Percentiles rank a stretch among this genome's conserved stretches.
Conservation (phyloP, 805 yeast species). For the Kluyveromyces nonfermentans region DNA sequence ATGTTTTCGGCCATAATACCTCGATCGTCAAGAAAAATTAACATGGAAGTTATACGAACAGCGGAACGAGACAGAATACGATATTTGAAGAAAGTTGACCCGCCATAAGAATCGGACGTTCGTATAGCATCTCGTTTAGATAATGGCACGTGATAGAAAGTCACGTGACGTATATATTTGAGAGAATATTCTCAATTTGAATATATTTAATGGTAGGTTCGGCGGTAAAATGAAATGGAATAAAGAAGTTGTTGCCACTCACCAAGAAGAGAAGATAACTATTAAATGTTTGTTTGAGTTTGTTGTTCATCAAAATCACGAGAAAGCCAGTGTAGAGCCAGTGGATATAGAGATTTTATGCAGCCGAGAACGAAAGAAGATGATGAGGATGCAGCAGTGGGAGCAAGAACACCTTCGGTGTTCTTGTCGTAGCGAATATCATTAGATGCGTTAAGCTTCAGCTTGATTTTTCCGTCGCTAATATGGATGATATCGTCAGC, state of each 20-base stretch:
- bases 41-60: not conserved
- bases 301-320: conserved; percentile 28
- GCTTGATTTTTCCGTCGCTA: conserved; percentile 49
- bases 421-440: conserved; percentile 28
- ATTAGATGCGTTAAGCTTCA: conserved; percentile 25
- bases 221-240: too few species aligned
- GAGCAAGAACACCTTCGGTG: conserved; percentile 6
- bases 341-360: conserved; percentile 54
- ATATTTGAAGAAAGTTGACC: too few species aligned
- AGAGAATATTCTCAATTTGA: too few species aligned
- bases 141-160: too few species aligned
- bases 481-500: conserved; percentile 78
- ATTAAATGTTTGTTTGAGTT: not conserved
- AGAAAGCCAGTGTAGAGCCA: conserved; percentile 60
- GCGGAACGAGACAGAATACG: too few species aligned
- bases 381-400: conserved; percentile 4
- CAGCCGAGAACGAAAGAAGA: conserved; percentile 14
- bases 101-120: too few species aligned
- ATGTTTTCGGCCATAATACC: not conserved
- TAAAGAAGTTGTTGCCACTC: too few species aligned
- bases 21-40: not conserved
- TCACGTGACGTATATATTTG: too few species aligned
- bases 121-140: not conserved
- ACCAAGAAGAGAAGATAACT: too few species aligned
- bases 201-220: too few species aligned